Conservation (phyloP, 2,329 filamentous ascomycete genomes). For the Xylariomycetidae sp. region DNA sequence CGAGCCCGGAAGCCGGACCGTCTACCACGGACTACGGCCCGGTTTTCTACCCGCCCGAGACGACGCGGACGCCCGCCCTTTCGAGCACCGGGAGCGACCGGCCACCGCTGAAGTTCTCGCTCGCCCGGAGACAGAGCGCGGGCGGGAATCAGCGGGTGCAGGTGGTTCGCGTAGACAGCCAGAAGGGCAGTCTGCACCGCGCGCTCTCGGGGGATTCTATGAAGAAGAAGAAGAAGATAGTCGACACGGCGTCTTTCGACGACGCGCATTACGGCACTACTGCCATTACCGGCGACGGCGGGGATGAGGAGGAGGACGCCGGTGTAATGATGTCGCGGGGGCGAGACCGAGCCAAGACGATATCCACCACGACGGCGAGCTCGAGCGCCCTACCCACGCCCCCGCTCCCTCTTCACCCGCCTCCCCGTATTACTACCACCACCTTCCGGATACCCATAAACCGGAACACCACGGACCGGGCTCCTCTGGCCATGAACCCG, state of each 20-base stretch:
- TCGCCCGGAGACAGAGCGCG: conserved; percentile 2
- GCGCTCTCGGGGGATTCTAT: conserved; percentile 2
- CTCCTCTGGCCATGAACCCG: conserved; percentile 1
- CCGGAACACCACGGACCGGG: background rate
- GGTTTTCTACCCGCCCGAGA: too few species aligned
- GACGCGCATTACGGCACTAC: too few species aligned
- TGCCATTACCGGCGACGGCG: background rate
- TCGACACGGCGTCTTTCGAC: background rate
- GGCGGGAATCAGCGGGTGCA: conserved; percentile 5
- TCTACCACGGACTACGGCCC: too few species aligned
- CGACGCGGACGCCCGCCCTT: too few species aligned
- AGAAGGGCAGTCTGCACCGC: conserved; percentile 1
- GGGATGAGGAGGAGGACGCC: background rate
- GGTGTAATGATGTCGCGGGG: background rate
- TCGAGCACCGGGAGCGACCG: conserved; percentile 1
- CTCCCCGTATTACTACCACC: background rate
- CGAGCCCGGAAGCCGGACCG: too few species aligned
- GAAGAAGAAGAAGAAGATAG: too few species aligned
- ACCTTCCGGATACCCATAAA: background rate
- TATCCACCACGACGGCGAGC: background rate
- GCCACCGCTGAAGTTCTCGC: conserved; percentile 6
- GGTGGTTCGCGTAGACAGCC: conserved; percentile 3
- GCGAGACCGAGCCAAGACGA: background rate
- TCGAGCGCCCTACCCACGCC: background rate
- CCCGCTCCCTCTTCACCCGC: too few species aligned